Evolutionary conservation across 2,329 filamentous ascomycete genomes (phyloP).

Genomic region (Polytolypa hystricis): DNA sequence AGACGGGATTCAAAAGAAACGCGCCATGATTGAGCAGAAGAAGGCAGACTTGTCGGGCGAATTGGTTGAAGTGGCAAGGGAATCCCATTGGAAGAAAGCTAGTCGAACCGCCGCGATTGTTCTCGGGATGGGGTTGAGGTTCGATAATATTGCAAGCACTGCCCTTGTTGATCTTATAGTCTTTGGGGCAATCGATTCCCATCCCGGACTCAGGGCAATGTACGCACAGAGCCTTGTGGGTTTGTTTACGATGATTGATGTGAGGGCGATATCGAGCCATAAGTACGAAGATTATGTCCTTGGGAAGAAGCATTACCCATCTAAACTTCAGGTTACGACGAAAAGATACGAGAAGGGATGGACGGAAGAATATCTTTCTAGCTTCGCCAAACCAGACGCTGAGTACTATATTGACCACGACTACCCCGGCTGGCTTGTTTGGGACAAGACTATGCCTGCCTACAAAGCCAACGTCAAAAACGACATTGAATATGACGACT

Average conservation of each 20-base stretch:
- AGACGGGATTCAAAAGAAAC: constrained; percentile 62
- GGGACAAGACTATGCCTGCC: constrained; percentile 77
- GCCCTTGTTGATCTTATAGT: constrained; percentile 76
- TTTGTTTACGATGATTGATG: constrained; percentile 75
- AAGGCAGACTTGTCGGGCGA: constrained; percentile 74
- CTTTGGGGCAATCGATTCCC: constrained; percentile 74
- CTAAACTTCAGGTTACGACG: constrained; percentile 64
- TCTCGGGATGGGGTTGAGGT: constrained; percentile 80
- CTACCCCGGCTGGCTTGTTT: constrained; percentile 91
- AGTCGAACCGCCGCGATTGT: constrained; percentile 82
- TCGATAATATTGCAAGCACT: constrained; percentile 71
- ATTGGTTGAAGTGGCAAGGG: constrained; percentile 62
- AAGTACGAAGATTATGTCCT: constrained; percentile 77
- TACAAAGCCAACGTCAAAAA: constrained; percentile 58
- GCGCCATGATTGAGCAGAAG: constrained; percentile 67
- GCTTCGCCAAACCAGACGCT: constrained; percentile 65
- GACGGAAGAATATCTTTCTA: constrained; percentile 65
- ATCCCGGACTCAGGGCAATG: constrained; percentile 71
- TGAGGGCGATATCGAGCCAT: constrained; percentile 74
- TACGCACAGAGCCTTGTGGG: constrained; percentile 71
- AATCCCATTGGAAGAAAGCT: constrained; percentile 93
- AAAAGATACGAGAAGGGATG: constrained; percentile 64
- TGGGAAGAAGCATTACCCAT: constrained; percentile 65
- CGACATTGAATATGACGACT: constrained; percentile 66
- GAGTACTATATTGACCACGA: constrained; percentile 88